Evolutionary conservation across 140 eudicot genomes (phyloP), one percentile per base, ranked within the genome.

Genomic region (Oenanthe javanica): DNA sequence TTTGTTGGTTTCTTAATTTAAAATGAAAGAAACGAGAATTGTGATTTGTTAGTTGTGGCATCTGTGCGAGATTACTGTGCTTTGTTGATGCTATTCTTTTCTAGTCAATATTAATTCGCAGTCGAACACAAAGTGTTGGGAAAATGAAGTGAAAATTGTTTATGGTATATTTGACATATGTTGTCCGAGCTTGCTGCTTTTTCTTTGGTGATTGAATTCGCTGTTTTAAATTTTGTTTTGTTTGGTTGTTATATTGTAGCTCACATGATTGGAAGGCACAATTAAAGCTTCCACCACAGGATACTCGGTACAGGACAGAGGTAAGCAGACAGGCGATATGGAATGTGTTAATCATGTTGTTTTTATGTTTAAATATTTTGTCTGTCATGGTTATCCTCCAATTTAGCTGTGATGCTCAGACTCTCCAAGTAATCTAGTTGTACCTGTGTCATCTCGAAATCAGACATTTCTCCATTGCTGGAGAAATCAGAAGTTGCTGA

Each of bases 181-280:
- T 43, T 3, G 25, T 70, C 77, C 0, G 36, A 42, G n/a, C 50
- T 72, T 36, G 57, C 27, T 8, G 51, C 12, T 11, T 72, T 40
- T 16, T 0, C 13, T 71, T 71, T 40, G 50, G 76, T 42, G 77
- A 72, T 40, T 16, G 10, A 14, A 4, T 42, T 16, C 4, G 7
- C 8, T 2, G 1, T 43, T 27, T 73, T 19, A 21, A 45, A 18
- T 38, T 12, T 73, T 7, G 27, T 6, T 40, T 40, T 6, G 23
- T 42, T 14, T 83, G 4, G 16, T 80, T 81, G 80, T 77, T 73
- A 46, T 67, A 49, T 75, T 72, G 51, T 72, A 94, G 98, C 82
- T 89, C 97, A 47, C 93, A 89, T 85, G 97, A 92, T 85, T 94
- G 98, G 98, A 94, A 94, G 88, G 92, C 91, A 38, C 87, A 80